Evolutionary conservation across 1,139 yeast genomes (phyloP).

Genomic region (Pneumocystis wakefieldiae): DNA sequence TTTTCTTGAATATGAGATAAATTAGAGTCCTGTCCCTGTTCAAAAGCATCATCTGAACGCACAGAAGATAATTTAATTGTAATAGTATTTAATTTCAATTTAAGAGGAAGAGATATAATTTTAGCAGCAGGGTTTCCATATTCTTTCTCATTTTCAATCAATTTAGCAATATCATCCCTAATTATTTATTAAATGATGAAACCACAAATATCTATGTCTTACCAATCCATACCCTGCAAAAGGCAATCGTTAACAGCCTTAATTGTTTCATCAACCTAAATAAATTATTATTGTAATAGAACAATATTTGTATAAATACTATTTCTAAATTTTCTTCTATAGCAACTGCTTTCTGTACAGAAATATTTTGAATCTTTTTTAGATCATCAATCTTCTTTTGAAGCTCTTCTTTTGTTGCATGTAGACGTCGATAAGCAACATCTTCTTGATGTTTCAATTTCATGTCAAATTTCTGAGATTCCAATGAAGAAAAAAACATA

Average conservation of each 20-base stretch:
- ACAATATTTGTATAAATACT: neutral
- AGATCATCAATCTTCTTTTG: constrained; percentile 55
- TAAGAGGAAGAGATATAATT: constrained; percentile 50
- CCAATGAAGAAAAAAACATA: constrained; percentile 67
- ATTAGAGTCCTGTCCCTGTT: constrained; percentile 23
- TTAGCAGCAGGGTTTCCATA: constrained; percentile 53
- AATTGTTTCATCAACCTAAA: constrained; percentile 51
- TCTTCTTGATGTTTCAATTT: constrained; percentile 63
- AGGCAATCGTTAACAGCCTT: constrained; percentile 49
- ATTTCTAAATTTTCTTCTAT: constrained; percentile 54
- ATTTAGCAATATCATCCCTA: constrained; percentile 53
- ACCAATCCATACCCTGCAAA: constrained; percentile 89
- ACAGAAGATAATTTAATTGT: constrained; percentile 42
- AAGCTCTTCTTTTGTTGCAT: constrained; percentile 62
- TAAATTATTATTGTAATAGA: neutral
- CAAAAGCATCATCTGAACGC: constrained; percentile 26
- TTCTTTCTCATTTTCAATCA: constrained; percentile 53
- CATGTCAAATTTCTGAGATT: constrained; percentile 60
- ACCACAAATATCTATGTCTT: neutral
- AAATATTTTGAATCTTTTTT: constrained; percentile 46
- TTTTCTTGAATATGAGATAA: constrained; percentile 28
- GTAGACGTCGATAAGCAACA: constrained; percentile 57
- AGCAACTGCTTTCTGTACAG: constrained; percentile 56
- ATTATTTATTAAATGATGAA: neutral
- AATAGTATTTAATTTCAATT: constrained; percentile 55